Base-by-base conservation (phyloP, 2,329 filamentous ascomycete species). In the Cercospora sp. region DNA sequence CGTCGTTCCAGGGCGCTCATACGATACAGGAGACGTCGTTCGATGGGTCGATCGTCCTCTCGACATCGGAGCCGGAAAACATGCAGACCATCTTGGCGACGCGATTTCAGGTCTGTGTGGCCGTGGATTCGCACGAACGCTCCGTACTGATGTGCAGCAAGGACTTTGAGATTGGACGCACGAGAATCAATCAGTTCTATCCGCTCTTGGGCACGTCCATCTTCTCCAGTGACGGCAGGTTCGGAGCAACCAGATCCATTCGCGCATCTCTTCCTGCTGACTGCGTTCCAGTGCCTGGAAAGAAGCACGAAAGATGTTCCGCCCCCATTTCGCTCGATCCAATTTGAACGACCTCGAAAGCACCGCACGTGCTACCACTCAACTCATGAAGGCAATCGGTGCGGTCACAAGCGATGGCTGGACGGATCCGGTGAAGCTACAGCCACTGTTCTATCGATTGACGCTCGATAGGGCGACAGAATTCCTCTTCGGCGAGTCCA, bases 11-110 rank as follows among this genome's bases (percentile, higher is more conserved):
- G 10, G 32, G 32, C 10, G 32, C 32, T 34, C 32, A 34, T 34
- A 34, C 32, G 32, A 34, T 34, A 34, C 32, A 34, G 10, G 32
- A 34, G 32, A 34, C 32, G 10, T 34, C 32, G 32, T 34, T 34
- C 32, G 32, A 34, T 34, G 32, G 32, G 5, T 34, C 32, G 5
- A 34, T 34, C 32, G 32, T 34, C 32, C 32, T 34, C 5, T 34
- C 10, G 10, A 34, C 32, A 34, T 34, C 32, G 32, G 86, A 88
- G 26, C 77, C 76, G 9, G 81, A 81, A 12, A 89, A 88, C 70
- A 79, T 88, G 61, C 85, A 87, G 70, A 82, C 86, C 26, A 75
- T 81, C 2, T 80, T 89, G 1, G 83, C 85, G 0, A 81, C 81
- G 0, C 82, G 84, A 21, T 87, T 86, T 68, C 75, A 80, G 57